phyloP scores from a whole-genome alignment of 441 rosid genomes.

The Bocquillonia castaneifolia region DNA sequence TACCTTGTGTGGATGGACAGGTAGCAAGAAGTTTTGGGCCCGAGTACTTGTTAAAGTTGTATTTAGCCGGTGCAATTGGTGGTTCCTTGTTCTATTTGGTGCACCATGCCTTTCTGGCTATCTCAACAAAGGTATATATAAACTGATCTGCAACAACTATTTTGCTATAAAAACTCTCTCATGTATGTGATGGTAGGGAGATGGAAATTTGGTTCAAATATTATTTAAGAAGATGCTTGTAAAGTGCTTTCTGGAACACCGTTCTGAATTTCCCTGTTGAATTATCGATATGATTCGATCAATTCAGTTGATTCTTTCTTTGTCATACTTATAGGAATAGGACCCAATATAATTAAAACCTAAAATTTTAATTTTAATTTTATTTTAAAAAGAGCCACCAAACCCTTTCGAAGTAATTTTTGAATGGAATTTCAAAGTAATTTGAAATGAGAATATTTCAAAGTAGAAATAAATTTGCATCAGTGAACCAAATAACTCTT shows the following conservation, averaged over 20 bases:
- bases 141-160: slow-evolving; percentile 4
- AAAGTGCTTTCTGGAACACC: background rate
- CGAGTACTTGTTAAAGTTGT: slow-evolving; percentile 65
- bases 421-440: too few species aligned
- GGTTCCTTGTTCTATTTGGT: slow-evolving; percentile 76
- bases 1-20: slow-evolving; percentile 31
- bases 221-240: background rate
- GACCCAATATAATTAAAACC: too few species aligned
- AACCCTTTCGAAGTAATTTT: too few species aligned
- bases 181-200: background rate
- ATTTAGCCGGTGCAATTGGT: slow-evolving; percentile 82
- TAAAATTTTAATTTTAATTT: too few species aligned
- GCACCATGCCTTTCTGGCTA: slow-evolving; percentile 61
- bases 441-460: too few species aligned
- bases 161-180: slow-evolving; percentile 1
- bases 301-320: too few species aligned
- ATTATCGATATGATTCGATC: too few species aligned
- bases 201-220: slow-evolving; percentile 1
- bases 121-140: slow-evolving; percentile 52
- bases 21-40: slow-evolving; percentile 66
- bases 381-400: too few species aligned
- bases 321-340: too few species aligned
- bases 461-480: too few species aligned
- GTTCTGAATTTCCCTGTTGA: background rate
- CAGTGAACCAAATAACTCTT: too few species aligned